phyloP scores from a whole-genome alignment of 495 filamentous ascomycete genomes.

The Elasticomyces elasticus region DNA sequence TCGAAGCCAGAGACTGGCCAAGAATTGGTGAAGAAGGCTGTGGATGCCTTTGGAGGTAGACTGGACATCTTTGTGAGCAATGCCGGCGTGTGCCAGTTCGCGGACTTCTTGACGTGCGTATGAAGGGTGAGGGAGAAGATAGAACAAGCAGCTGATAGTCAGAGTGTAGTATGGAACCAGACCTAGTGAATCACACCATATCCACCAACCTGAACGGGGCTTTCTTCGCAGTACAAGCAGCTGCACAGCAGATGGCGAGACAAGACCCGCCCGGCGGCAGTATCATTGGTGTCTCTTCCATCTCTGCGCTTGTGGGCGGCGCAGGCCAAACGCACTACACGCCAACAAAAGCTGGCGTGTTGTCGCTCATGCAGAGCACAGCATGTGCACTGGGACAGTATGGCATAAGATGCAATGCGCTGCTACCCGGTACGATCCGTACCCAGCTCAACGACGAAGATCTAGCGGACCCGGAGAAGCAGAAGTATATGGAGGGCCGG shows the following conservation, averaged over 20 bases:
- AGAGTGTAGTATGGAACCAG: conserved; percentile 39
- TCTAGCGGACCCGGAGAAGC: conserved; percentile 58
- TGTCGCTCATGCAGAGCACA: conserved; percentile 74
- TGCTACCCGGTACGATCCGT: conserved; percentile 74
- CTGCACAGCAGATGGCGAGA: conserved; percentile 65
- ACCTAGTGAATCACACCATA: conserved; percentile 56
- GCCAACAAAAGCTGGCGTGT: conserved; percentile 78
- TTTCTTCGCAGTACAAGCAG: conserved; percentile 77
- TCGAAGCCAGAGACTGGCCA: conserved; percentile 31
- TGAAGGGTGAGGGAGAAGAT: conserved; percentile 8
- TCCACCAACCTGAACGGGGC: conserved; percentile 75
- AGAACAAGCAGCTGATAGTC: not conserved
- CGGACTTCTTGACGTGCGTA: conserved; percentile 61
- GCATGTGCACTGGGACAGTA: conserved; percentile 71
- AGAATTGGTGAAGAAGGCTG: conserved; percentile 26
- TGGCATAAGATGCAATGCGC: conserved; percentile 71
- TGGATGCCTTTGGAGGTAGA: conserved; percentile 42
- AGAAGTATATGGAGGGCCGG: conserved; percentile 70
- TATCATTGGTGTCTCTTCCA: conserved; percentile 78
- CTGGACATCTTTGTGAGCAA: conserved; percentile 81
- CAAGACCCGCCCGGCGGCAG: conserved; percentile 50
- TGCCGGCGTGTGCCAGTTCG: conserved; percentile 77
- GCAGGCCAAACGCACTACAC: conserved; percentile 78
- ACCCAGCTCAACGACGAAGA: conserved; percentile 85
- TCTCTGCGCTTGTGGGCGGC: conserved; percentile 76